phyloP scores from a whole-genome alignment of 202 grass and related monocot genomes.

The Setaria italica region DNA sequence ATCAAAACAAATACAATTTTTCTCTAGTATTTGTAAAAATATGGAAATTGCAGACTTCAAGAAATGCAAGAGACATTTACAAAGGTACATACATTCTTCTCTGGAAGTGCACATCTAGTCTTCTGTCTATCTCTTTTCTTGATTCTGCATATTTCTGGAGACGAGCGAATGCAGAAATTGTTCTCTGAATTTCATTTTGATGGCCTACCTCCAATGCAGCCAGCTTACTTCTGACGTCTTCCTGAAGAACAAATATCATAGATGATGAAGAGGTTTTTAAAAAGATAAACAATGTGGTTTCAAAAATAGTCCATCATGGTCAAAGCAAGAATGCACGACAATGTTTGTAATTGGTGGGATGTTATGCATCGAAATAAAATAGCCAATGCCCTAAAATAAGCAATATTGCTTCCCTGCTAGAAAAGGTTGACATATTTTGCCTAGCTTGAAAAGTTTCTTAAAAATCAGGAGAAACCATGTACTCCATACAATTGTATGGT shows the following conservation, averaged over 20 bases:
- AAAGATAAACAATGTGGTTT: conserved; percentile 7
- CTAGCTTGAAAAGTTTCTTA: not conserved
- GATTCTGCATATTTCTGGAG: conserved; percentile 76
- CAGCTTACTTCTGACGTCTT: conserved; percentile 74
- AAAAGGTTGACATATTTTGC: not conserved
- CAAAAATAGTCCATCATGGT: not conserved
- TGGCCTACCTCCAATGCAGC: conserved; percentile 63
- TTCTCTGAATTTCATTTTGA: conserved; percentile 74
- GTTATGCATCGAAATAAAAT: conserved; percentile 5
- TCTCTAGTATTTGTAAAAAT: conserved; percentile 16
- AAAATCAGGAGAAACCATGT: not conserved
- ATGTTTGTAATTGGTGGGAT: conserved; percentile 12
- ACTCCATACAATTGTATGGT: conserved; percentile 13
- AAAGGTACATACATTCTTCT: conserved; percentile 83
- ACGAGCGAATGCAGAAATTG: conserved; percentile 57
- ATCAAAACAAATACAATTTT: conserved; percentile 17
- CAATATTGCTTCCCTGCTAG: not conserved
- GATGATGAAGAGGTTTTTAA: conserved; percentile 21
- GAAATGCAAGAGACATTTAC: conserved; percentile 11
- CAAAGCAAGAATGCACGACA: conserved; percentile 11
- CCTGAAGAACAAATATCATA: conserved; percentile 57
- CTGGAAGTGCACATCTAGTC: conserved; percentile 73
- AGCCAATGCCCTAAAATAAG: not conserved
- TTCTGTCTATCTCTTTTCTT: conserved; percentile 81
- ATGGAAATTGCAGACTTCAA: conserved; percentile 22